phyloP scores from a whole-genome alignment of 225 moss, liverwort and hornwort species.

The Physcomitrellopsis africana region DNA sequence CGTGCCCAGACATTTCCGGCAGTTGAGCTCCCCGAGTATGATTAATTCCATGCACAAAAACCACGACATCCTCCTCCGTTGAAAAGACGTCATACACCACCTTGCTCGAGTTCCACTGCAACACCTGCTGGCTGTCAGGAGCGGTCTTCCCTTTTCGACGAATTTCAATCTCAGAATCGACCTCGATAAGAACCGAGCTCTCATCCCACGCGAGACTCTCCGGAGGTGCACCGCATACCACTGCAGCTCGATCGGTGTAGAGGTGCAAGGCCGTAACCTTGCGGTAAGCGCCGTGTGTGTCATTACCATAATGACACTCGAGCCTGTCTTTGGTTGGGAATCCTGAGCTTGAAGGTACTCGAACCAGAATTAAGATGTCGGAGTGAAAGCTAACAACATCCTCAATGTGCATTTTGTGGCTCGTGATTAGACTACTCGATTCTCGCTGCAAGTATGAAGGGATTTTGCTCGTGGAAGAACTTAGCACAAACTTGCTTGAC shows the following conservation, averaged over 20 bases:
- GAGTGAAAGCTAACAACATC: slow-evolving; percentile 53
- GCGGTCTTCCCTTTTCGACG: slow-evolving; percentile 29
- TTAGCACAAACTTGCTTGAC: not conserved
- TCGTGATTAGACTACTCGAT: not conserved
- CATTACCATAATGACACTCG: slow-evolving; percentile 50
- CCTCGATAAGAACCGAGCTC: slow-evolving; percentile 48
- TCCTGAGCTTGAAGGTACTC: not conserved
- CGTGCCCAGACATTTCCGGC: slow-evolving; percentile 20
- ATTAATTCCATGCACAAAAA: slow-evolving; percentile 54
- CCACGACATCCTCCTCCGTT: slow-evolving; percentile 49
- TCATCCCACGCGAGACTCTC: slow-evolving; percentile 18
- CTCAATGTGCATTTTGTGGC: slow-evolving; percentile 40
- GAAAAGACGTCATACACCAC: slow-evolving; percentile 55
- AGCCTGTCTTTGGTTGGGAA: slow-evolving; percentile 42
- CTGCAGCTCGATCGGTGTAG: slow-evolving; percentile 34
- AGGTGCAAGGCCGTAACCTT: slow-evolving; percentile 39
- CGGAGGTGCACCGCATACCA: slow-evolving; percentile 53
- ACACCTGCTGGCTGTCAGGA: slow-evolving; percentile 11
- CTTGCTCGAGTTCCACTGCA: slow-evolving; percentile 35
- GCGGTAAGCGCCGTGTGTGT: slow-evolving; percentile 31
- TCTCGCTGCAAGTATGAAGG: slow-evolving; percentile 10
- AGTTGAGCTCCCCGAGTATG: slow-evolving; percentile 21
- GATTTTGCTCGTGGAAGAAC: not conserved
- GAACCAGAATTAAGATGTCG: slow-evolving; percentile 55
- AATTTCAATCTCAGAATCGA: slow-evolving; percentile 34